Conservation (phyloP, 202 grass and related monocot species). For the Schoenoplectus triqueter region DNA sequence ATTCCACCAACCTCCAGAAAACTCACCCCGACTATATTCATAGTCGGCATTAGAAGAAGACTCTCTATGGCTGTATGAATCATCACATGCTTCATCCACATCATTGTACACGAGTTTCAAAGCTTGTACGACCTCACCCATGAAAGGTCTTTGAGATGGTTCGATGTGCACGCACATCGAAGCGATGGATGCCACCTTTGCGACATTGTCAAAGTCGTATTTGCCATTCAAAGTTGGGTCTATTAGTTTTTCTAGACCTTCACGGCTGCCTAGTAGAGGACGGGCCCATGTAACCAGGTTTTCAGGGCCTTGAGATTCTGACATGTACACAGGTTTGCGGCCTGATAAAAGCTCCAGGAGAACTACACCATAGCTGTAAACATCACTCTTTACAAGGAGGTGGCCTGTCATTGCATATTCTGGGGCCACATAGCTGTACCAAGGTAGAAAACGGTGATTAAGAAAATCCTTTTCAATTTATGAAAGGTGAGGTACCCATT, state of each 20-base stretch:
- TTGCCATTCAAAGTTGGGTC: constrained; percentile 69
- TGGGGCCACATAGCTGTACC: constrained; percentile 83
- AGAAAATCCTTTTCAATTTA: background rate
- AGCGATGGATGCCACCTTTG: constrained; percentile 89
- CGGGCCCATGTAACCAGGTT: constrained; percentile 94
- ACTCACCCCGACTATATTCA: constrained; percentile 54
- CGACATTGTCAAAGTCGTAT: constrained; percentile 75
- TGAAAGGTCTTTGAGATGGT: constrained; percentile 79
- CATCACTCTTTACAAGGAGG: constrained; percentile 93
- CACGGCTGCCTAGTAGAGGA: constrained; percentile 62
- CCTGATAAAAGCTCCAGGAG: constrained; percentile 93
- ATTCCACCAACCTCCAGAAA: constrained; percentile 62
- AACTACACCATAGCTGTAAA: constrained; percentile 96
- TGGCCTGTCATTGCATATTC: constrained; percentile 99
- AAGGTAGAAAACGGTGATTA: constrained; percentile 35
- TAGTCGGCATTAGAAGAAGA: constrained; percentile 59
- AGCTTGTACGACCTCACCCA: constrained; percentile 98
- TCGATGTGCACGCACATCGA: constrained; percentile 79
- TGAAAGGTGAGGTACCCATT: background rate
- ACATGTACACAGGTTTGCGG: constrained; percentile 77
- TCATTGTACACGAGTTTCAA: constrained; percentile 83
- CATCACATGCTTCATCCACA: constrained; percentile 59
- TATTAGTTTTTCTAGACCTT: constrained; percentile 70
- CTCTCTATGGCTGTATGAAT: constrained; percentile 75
- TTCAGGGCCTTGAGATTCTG: constrained; percentile 62